Evolutionary conservation across 371 early-diverging fungal species (phyloP), one percentile per base, ranked within the genome.

Genomic region (Amoeboaphelidium protococcarum): DNA sequence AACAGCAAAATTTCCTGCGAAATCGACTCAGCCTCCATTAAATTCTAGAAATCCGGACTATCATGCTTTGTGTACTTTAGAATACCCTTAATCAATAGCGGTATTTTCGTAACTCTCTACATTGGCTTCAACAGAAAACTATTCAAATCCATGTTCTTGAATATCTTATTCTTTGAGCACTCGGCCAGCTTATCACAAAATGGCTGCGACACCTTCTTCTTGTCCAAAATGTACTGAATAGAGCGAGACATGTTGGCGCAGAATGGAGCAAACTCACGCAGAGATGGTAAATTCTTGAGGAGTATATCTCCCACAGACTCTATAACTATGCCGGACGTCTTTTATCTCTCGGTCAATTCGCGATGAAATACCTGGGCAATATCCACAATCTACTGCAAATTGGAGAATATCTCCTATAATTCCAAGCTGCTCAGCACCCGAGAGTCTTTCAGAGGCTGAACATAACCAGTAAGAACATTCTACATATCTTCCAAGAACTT

Each of bases 31-130:
- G 37, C 37, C 16, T 31, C 10, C 6, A 31, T 16, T 31, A 31
- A 31, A 31, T 31, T 16, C 16, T 6, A 31, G 16, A 10, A 31
- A 16, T 31, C 37, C 6, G 37, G 37, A 31, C 37, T 31, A 31
- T 31, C 37, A 10, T 31, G 6, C 6, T 6, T 6, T 10, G 37
- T 31, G 16, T 31, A 16, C 37, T 31, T 31, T 16, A 31, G 6
- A 16, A 31, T 31, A 62, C 86, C 78, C 43, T 78, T 74, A 41
- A 91, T 63, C 3, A 94, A 62, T 25, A 94, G 66, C 2, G 90
- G 78, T 58, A 89, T 89, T 58, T 88, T 64, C 26, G 86, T 88
- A 25, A 94, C 77, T 40, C 95, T 72, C 57, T 94, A 92, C 61
- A 90, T 74, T 3, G 95, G 95, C 31, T 81, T 68, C 25, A 94